Evolutionary conservation across 2,329 filamentous ascomycete genomes (phyloP).

Genomic region (Stagonosporopsis vannaccii): DNA sequence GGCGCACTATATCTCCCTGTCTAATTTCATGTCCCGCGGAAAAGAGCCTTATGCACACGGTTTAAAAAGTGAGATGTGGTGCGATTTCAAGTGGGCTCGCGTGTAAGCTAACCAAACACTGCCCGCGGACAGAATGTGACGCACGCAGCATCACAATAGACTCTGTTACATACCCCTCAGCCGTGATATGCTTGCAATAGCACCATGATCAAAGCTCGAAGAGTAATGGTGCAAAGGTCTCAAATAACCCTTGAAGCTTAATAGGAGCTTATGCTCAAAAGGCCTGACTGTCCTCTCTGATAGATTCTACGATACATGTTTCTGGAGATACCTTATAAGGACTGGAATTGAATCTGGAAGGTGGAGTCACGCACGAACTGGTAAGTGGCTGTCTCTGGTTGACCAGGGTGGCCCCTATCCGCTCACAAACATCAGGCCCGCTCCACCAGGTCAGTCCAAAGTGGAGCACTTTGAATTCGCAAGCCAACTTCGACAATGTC

Average conservation of each 20-base stretch:
- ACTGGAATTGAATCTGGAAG: background rate
- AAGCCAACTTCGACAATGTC: background rate
- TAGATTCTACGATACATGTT: background rate
- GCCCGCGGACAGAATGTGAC: background rate
- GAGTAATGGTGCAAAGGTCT: background rate
- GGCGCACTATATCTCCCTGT: background rate
- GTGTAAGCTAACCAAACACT: background rate
- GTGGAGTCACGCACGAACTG: background rate
- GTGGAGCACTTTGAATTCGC: background rate
- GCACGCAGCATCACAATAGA: background rate
- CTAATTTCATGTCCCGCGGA: background rate
- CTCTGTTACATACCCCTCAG: background rate
- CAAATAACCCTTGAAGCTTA: too few relatives aligned
- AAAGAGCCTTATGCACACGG: background rate
- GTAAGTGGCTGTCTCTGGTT: background rate
- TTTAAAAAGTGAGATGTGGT: background rate
- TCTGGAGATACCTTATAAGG: background rate
- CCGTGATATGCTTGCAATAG: too few relatives aligned
- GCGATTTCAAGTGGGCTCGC: background rate
- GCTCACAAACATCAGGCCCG: background rate
- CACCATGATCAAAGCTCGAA: background rate
- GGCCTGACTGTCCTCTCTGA: too few relatives aligned
- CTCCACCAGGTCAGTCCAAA: background rate
- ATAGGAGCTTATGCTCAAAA: background rate
- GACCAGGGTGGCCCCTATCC: background rate